Base-by-base conservation (phyloP, 2,329 filamentous ascomycete genomes). In the Tolypocladium ovalisporum region DNA sequence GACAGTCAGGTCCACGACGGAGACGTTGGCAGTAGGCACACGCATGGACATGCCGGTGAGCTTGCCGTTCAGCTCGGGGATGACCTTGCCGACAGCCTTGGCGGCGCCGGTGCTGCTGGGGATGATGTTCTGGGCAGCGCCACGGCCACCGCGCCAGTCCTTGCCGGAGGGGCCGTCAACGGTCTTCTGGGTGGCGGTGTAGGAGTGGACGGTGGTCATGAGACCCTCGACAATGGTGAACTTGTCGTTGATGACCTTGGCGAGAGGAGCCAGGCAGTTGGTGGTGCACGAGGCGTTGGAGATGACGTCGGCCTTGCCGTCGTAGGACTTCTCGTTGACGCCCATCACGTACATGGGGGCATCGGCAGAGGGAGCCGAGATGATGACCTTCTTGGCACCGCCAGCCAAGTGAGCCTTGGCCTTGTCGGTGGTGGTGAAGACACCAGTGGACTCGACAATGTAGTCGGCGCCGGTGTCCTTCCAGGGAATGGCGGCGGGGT, bases 341-440 rank as follows among this genome's bases (percentile, higher is more conserved):
- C 94, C 94, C 87, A 97, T 95, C 75, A 99, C 94, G 86, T 95
- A 99, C 94, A 99, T 99, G 75, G 93, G 93, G 72, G 94, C 94
- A 81, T 99, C 94, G 67, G 89, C 88, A 62, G 90, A 95, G 70
- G 90, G 90, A 71, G 90, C 89, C 67, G 89, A 94, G 84, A 93
- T 92, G 82, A 92, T 79, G 76, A 92, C 93, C 87, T 96, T 96
- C 90, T 97, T 97, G 76, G 93, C 93, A 76, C 93, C 93, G 75
- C 92, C 93, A 80, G 89, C 87, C 81, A 97, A 86, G 80, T 97
- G 93, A 69, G 89, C 89, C 72, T 83, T 84, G 75, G 93, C 93
- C 89, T 96, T 96, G 64, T 96, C 93, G 70, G 80, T 92, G 81
- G 92, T 97, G 83, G 93, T 97, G 89, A 97, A 97, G 75, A 97